Evolutionary conservation across 2,329 filamentous ascomycete genomes (phyloP).

Genomic region (Neodidymelliopsis sp.): DNA sequence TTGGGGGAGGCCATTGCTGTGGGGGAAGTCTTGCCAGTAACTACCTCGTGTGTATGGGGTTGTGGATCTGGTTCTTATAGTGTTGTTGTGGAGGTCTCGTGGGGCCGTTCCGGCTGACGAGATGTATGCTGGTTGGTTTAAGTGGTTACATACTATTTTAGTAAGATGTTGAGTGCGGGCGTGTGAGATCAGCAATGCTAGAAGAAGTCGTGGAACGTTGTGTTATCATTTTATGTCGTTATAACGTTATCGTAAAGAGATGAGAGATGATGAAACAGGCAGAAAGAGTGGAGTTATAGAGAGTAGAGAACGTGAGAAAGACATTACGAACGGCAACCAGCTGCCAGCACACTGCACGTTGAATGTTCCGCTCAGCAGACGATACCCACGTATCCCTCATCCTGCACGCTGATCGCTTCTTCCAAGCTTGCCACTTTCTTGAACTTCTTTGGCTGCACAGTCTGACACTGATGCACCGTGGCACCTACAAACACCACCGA

Average conservation of each 20-base stretch:
- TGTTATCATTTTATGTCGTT: not conserved
- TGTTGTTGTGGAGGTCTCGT: not conserved
- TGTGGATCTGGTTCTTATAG: too few species aligned
- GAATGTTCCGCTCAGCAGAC: conserved; percentile 20
- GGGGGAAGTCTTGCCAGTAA: too few species aligned
- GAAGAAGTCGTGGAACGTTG: not conserved
- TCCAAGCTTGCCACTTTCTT: conserved; percentile 29
- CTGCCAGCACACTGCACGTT: too few species aligned
- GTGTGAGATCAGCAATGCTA: not conserved
- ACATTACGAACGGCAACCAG: not conserved
- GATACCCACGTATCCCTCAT: conserved; percentile 25
- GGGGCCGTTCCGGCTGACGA: conserved; percentile 17
- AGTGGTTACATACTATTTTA: too few species aligned
- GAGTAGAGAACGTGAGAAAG: not conserved
- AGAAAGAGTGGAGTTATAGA: not conserved
- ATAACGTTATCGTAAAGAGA: not conserved
- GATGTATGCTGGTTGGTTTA: too few species aligned
- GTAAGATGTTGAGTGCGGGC: too few species aligned
- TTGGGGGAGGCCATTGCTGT: not conserved
- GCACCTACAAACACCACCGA: conserved; percentile 33
- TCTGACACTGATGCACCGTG: conserved; percentile 15
- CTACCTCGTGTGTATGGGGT: too few species aligned
- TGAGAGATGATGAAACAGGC: too few species aligned
- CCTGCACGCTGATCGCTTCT: conserved; percentile 16
- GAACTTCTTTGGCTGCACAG: conserved; percentile 19